Base-by-base conservation (phyloP, 352 stramenopile genomes). In the Phytophthora sojae region DNA sequence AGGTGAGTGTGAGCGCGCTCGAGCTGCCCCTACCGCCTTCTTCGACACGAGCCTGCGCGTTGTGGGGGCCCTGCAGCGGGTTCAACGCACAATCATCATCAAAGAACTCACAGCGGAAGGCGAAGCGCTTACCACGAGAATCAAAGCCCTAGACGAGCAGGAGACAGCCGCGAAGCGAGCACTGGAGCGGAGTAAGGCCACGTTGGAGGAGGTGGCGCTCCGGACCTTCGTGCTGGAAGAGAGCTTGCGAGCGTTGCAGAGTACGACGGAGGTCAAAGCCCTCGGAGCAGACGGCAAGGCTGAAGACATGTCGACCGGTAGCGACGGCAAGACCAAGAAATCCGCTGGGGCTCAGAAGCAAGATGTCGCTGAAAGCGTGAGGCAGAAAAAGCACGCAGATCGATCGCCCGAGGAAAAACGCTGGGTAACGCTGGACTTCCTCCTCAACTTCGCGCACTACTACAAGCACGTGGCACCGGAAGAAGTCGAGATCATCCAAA, bases 381-480 rank as follows among this genome's bases (percentile, higher is more conserved):
- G 88, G 0, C 45, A 58, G 12, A 96, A 91, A 57, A 79, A 71
- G 15, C 82, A 93, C 45, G 39, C 14, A 0, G 63, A 87, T 19
- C 81, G 85, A 15, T 72, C 80, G 0, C 21, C 35, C 0, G 86
- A 92, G 45, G 86, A 96, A 54, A 94, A 90, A 49, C 61, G 69
- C 6, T 96, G 88, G 88, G 71, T 96, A 1, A 58, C 67, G 0
- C 50, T 96, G 39, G 88, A 96, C 62, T 92, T 93, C 37, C 47
- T 75, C 49, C 49, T 83, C 1, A 82, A 89, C 42, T 86, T 89
- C 19, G 80, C 84, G 12, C 79, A 83, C 54, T 96, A 94, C 57
- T 91, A 93, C 73, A 91, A 93, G 53, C 61, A 77, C 51, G 30
- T 92, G 4, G 56, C 71, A 17, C 39, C 77, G 0, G 65, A 79